A percentile compares a stretch with the other conserved stretches of the same genome.
These are phyloP conservation scores for Leccinum disarticulatum DNA, from an alignment of 768 basidiomycete species.

Conservation along the genomic window DNA sequence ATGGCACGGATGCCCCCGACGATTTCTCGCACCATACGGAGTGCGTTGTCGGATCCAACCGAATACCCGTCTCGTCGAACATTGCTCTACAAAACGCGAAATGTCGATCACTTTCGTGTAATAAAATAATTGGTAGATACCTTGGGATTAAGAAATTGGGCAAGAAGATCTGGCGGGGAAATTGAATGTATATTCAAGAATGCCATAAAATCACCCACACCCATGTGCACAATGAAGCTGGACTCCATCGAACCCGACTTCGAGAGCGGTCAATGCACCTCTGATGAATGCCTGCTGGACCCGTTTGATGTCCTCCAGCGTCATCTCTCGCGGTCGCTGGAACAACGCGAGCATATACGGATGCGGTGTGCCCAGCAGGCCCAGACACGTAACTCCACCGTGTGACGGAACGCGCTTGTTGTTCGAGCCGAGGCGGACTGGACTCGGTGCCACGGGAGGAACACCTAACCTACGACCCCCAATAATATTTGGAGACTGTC, in stretches of 20 bases:
- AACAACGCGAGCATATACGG: conserved; percentile 47
- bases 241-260: conserved; percentile 82
- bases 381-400: conserved; percentile 6
- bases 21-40: conserved; percentile 61
- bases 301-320: conserved; percentile 54
- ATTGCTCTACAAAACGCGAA: conserved; percentile 41
- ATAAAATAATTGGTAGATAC: conserved; percentile 33
- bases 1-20: conserved; percentile 52
- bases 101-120: conserved; percentile 12
- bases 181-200: background rate
- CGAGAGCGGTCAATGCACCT: conserved; percentile 62
- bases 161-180: conserved; percentile 58
- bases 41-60: conserved; percentile 36
- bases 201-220: conserved; percentile 48
- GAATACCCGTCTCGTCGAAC: conserved; percentile 63
- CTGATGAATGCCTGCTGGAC: conserved; percentile 63
- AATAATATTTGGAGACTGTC: conserved; percentile 76
- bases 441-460: conserved; percentile 70
- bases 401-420: conserved; percentile 6
- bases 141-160: conserved; percentile 76
- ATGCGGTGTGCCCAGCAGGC: conserved; percentile 14
- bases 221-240: conserved; percentile 87
- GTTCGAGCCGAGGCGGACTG: conserved; percentile 47
- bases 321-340: conserved; percentile 64
- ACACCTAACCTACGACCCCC: conserved; percentile 63